These are phyloP conservation scores for Mycena pura DNA, from an alignment of 768 basidiomycete genomes.

Conservation along the genomic window DNA sequence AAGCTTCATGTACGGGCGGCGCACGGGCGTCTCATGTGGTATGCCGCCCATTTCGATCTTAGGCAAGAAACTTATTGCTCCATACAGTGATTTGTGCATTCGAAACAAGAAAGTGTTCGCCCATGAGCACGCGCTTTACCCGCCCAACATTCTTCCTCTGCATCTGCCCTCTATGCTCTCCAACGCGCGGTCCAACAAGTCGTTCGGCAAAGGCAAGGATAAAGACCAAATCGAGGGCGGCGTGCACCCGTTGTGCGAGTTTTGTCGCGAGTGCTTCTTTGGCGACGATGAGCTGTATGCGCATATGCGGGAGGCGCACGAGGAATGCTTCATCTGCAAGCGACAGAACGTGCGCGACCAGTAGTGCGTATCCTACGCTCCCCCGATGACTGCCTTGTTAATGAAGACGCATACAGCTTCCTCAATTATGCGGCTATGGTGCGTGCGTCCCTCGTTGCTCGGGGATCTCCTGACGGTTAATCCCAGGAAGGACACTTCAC, in stretches of 20 bases:
- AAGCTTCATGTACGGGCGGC: slow-evolving; percentile 80
- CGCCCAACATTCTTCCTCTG: slow-evolving; percentile 59
- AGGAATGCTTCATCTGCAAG: slow-evolving; percentile 97
- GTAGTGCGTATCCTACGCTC: slow-evolving; percentile 67
- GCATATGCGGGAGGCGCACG: slow-evolving; percentile 93
- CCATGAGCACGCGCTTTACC: slow-evolving; percentile 91
- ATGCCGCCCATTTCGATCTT: slow-evolving; percentile 30
- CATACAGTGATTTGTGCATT: slow-evolving; percentile 81
- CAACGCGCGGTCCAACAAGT: slow-evolving; percentile 45
- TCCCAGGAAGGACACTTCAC: slow-evolving; percentile 78
- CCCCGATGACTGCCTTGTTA: neutral
- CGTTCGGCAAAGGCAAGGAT: slow-evolving; percentile 40
- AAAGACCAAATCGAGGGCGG: slow-evolving; percentile 74
- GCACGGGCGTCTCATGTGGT: slow-evolving; percentile 88
- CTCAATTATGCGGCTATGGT: slow-evolving; percentile 80
- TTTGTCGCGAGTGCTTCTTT: slow-evolving; percentile 94
- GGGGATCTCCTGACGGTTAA: slow-evolving; percentile 4
- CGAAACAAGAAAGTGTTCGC: slow-evolving; percentile 92
- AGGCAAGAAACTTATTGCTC: neutral
- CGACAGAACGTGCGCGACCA: slow-evolving; percentile 79
- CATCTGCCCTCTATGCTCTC: slow-evolving; percentile 77
- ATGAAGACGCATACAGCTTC: slow-evolving; percentile 57
- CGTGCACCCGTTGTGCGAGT: slow-evolving; percentile 81
- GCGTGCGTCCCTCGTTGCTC: slow-evolving; percentile 30
- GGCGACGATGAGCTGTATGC: slow-evolving; percentile 91